Evolutionary conservation across 75 land plant species (phyloP).

Genomic region (Pinus tabuliformis): DNA sequence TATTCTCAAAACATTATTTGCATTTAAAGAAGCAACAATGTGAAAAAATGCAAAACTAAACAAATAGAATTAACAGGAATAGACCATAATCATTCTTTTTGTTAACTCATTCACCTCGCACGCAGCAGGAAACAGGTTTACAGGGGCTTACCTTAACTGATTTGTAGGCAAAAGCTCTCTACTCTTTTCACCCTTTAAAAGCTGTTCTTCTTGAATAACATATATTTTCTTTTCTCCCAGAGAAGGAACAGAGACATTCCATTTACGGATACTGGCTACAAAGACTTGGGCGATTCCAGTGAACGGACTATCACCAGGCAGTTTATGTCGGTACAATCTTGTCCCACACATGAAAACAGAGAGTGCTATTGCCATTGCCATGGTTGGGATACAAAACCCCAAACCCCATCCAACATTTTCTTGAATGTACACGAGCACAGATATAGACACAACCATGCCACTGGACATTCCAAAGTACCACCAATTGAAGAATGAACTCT

Average conservation of each 20-base stretch:
- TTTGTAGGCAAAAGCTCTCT: slow-evolving; percentile 24
- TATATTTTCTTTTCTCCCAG: background rate
- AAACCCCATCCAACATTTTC: slow-evolving; percentile 21
- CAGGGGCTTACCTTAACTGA: slow-evolving; percentile 19
- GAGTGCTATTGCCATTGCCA: slow-evolving; percentile 27
- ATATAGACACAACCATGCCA: slow-evolving; percentile 4
- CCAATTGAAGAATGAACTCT: slow-evolving; percentile 29
- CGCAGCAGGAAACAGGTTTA: background rate
- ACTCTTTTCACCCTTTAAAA: slow-evolving; percentile 3
- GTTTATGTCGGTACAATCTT: slow-evolving; percentile 4
- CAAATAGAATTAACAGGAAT: background rate
- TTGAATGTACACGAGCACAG: slow-evolving; percentile 12
- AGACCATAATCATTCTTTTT: no score
- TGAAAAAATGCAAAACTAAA: background rate
- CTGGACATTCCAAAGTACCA: slow-evolving; percentile 20
- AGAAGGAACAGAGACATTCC: slow-evolving; percentile 10
- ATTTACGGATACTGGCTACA: slow-evolving; percentile 19
- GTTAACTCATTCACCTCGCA: background rate
- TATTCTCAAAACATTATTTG: background rate
- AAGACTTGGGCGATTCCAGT: slow-evolving; percentile 29
- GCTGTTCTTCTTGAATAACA: slow-evolving; percentile 19
- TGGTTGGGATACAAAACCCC: slow-evolving; percentile 16
- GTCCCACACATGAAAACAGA: slow-evolving; percentile 8
- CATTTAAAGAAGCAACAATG: background rate
- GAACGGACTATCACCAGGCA: slow-evolving; percentile 27